Base-by-base conservation (phyloP, 768 basidiomycete species). In the Leccinum pellstonianum region DNA sequence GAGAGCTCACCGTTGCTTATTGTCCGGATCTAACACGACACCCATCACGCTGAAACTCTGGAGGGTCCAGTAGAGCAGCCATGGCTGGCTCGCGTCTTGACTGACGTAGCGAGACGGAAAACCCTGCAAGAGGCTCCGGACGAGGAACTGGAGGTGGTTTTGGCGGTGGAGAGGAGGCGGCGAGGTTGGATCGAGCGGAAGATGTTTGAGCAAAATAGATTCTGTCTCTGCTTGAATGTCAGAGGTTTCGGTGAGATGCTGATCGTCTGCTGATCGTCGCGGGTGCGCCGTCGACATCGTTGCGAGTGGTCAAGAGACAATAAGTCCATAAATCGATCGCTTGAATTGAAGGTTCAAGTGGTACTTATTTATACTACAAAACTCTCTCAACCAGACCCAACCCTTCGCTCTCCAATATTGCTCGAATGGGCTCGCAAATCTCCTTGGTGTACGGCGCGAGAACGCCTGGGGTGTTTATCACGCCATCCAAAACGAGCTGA, bases 41-140 rank as follows among this genome's bases (percentile, higher is more conserved):
- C 93, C 91, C 48, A 96, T 70, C 3, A 86, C 70, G 65, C 90
- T 88, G 66, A 97, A 89, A 14, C 87, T 80, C 66, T 99, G 95
- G 10, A 95, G 70, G 0, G 86, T 87, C 95, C 97, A 98, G 76
- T 91, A 98, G 60, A 98, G 71, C 29, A 98, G 77, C 97, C 97
- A 98, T 0, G 97, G 91, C 66, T 96, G 88, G 64, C 92, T 95
- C 0, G 96, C 95, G 70, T 98, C 97, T 67, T 98, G 90, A 50
- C 86, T 86, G 19, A 79, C 81, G 70, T 93, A 98, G 57, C 86
- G 80, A 11, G 80, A 77, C 0, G 95, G 93, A 48, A 98, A 90
- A 2, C 92, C 86, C 68, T 93, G 90, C 8, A 86, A 68, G 55
- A 93, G 80, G 62, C 87, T 84, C 25, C 86, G 80, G 2, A 85